Percentiles rank a stretch among this genome's conserved stretches.
phyloP scores from a whole-genome alignment of 2,329 filamentous ascomycete genomes.

The Cladosporium sp. region DNA sequence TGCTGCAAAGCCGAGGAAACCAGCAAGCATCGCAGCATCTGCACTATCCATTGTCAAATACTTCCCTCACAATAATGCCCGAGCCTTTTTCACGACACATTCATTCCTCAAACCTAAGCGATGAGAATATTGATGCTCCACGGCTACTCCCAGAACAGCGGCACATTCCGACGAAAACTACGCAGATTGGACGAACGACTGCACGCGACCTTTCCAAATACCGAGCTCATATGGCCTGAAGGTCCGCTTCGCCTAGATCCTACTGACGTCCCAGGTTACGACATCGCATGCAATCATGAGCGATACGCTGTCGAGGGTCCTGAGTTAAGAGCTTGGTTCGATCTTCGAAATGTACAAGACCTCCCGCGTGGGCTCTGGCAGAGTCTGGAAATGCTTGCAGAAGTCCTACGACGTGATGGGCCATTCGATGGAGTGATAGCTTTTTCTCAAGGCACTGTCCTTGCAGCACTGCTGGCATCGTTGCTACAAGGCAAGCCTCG shows the following conservation, averaged over 20 bases:
- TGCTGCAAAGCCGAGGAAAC: neutral
- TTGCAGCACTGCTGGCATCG: conserved; percentile 67
- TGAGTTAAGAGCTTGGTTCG: conserved; percentile 8
- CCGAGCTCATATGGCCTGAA: conserved; percentile 44
- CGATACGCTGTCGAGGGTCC: neutral
- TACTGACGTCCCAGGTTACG: conserved; percentile 42
- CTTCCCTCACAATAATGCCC: neutral
- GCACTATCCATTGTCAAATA: neutral
- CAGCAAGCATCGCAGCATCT: neutral
- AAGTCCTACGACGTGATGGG: conserved; percentile 57
- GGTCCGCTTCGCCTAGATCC: conserved; percentile 40
- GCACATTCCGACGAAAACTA: conserved; percentile 81
- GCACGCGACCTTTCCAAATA: conserved; percentile 61
- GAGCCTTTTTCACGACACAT: neutral
- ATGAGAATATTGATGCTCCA: conserved; percentile 11
- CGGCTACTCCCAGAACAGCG: conserved; percentile 88
- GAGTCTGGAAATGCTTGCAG: conserved; percentile 62
- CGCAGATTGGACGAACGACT: conserved; percentile 80
- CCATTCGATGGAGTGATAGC: conserved; percentile 75
- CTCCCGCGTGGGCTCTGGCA: conserved; percentile 53
- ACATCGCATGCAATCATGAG: neutral
- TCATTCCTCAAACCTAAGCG: neutral
- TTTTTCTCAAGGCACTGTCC: conserved; percentile 75
- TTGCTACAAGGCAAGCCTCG: conserved; percentile 55
- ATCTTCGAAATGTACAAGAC: neutral